Evolutionary conservation across 202 grass and related monocot species (phyloP).

Genomic region (Dendrocalamus latiflorus): DNA sequence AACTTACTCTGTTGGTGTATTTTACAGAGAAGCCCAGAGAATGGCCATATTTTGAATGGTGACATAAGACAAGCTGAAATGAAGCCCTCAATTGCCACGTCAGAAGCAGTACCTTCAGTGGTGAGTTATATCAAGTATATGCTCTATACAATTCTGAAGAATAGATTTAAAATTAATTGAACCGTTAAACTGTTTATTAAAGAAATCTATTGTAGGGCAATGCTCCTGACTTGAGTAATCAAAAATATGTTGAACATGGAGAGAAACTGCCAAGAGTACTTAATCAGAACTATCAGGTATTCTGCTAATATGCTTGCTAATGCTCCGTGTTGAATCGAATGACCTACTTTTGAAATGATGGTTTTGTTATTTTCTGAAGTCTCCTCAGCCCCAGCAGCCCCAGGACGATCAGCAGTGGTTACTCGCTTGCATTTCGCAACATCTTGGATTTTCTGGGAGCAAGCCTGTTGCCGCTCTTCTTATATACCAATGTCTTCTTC

Average conservation of each 20-base stretch:
- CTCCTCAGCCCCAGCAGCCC: constrained; percentile 37
- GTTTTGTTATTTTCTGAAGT: constrained; percentile 29
- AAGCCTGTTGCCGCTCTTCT: constrained; percentile 77
- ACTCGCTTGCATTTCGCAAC: constrained; percentile 57
- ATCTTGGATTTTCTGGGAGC: constrained; percentile 73
- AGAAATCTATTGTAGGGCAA: no score
- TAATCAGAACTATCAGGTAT: no score
- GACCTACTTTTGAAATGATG: constrained; percentile 13
- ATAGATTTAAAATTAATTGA: constrained; percentile 1
- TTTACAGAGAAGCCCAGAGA: constrained; percentile 79
- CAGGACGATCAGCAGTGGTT: constrained; percentile 78
- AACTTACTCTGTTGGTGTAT: constrained; percentile 24
- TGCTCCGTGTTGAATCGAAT: not conserved
- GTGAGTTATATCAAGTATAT: constrained; percentile 38
- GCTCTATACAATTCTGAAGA: not conserved
- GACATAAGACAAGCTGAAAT: constrained; percentile 55
- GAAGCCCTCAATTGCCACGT: constrained; percentile 32
- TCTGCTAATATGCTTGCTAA: no score
- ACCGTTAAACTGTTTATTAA: not conserved
- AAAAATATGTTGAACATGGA: no score
- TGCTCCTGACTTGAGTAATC: no score
- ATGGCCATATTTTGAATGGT: constrained; percentile 71
- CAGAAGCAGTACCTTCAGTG: constrained; percentile 49
- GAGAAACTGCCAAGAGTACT: no score
- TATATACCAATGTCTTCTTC: constrained; percentile 80